A percentile compares a stretch with the other conserved stretches of the same genome.
Evolutionary conservation across 139 green algal genomes (phyloP).

Genomic region (Chlamydomonas sp.): DNA sequence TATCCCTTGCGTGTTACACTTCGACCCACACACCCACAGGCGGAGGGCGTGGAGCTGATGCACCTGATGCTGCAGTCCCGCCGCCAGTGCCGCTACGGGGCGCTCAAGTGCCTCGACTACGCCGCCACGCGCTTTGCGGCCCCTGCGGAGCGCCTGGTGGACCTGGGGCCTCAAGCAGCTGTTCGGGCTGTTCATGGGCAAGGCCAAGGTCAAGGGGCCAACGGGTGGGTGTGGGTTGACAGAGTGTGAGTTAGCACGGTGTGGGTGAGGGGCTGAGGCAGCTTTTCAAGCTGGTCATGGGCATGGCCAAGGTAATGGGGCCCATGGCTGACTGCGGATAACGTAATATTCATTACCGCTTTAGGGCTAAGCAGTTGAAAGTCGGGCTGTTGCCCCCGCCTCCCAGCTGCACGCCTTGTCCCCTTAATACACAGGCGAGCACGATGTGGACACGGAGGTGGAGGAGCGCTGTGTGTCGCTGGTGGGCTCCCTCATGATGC

Average conservation of each 20-base stretch:
- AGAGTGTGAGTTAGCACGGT: background rate
- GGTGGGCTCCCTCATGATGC: constrained; percentile 74
- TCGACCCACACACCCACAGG: background rate
- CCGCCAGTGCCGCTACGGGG: constrained; percentile 69
- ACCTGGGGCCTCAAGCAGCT: constrained; percentile 85
- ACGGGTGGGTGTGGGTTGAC: constrained; percentile 15
- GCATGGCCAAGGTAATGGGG: background rate
- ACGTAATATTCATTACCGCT: no score
- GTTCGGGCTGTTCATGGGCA: constrained; percentile 97
- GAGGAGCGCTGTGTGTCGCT: constrained; percentile 91
- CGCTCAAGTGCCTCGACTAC: constrained; percentile 92
- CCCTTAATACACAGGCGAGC: constrained; percentile 29
- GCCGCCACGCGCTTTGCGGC: constrained; percentile 74
- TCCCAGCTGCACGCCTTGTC: background rate
- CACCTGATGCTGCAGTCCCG: constrained; percentile 89
- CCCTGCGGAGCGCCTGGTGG: constrained; percentile 74
- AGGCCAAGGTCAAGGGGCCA: constrained; percentile 71
- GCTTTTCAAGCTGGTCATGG: no score
- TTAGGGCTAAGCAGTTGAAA: background rate
- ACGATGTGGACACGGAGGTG: constrained; percentile 78
- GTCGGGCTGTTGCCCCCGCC: background rate
- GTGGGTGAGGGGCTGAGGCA: background rate
- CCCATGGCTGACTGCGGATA: background rate
- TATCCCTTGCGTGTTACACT: background rate
- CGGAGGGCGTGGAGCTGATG: constrained; percentile 93